Conservation (phyloP, 106 monocot genomes). For the Agapanthus africanus region DNA sequence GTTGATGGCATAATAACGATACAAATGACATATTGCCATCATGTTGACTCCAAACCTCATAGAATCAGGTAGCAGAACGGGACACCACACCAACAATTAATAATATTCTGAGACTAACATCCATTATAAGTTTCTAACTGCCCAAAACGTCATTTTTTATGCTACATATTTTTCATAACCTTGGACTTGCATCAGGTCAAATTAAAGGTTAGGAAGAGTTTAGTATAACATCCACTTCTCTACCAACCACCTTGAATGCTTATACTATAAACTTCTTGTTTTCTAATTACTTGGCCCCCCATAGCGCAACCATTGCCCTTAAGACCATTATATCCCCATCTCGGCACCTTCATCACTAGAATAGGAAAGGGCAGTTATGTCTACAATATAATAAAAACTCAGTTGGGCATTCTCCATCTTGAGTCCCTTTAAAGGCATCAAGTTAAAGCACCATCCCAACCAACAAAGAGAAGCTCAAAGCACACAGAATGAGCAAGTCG, state of each 20-base stretch:
- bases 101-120: no score
- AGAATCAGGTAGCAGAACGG: neutral
- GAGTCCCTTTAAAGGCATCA: constrained; percentile 2
- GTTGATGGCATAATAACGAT: no score
- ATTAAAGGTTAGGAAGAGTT: neutral
- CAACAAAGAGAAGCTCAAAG: constrained; percentile 11
- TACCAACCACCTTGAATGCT: constrained; percentile 3
- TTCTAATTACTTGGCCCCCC: neutral
- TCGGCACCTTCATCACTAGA: neutral
- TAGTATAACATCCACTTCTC: neutral
- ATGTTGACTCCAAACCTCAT: neutral
- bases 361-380: neutral
- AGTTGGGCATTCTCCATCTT: constrained; percentile 32
- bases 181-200: neutral
- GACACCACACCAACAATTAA: neutral
- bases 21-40: no score
- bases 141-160: neutral
- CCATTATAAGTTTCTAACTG: neutral
- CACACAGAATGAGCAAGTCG: neutral
- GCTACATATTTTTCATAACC: no score
- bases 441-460: constrained; percentile 43
- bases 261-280: neutral
- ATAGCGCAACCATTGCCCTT: neutral
- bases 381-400: constrained; percentile 6
- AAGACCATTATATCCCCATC: neutral